Evolutionary conservation across 2,329 filamentous ascomycete species (phyloP), one percentile per base, ranked within the genome.

Genomic region (Tolypocladium endophyticum): DNA sequence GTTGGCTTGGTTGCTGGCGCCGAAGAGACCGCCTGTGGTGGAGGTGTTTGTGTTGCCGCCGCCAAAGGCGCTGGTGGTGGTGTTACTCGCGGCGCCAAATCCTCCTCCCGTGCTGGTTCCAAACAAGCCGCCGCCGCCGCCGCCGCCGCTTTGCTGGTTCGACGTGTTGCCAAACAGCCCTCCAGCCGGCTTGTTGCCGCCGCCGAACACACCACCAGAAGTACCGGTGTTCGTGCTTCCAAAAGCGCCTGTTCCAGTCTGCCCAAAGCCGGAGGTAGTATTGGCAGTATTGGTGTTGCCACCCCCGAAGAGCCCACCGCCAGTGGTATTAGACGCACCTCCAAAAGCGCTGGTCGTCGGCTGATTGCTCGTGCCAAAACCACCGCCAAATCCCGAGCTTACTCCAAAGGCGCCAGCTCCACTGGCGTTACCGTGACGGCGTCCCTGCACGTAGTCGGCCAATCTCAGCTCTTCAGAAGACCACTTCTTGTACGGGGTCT

Each of bases 371-470:
- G 73, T 63, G 35, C 79, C 77, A 58, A 81, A 81, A 35, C 81
- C 81, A 63, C 81, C 81, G 11, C 79, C 77, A 65, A 83, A 79
- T 55, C 73, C 73, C 25, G 79, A 80, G 65, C 72, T 72, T 33
- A 86, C 80, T 23, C 92, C 93, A 73, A 97, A 97, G 9, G 88
- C 89, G 61, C 92, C 92, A 64, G 92, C 88, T 36, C 90, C 91
- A 62, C 88, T 90, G 50, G 83, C 82, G 73, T 93, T 96, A 39
- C 92, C 94, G 71, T 84, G 90, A 58, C 88, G 87, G 61, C 92
- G 86, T 57, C 92, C 92, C 73, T 92, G 89, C 61, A 87, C 84
- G 72, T 99, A 99, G 73, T 99, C 94, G 54, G 86, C 90, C 62
- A 96, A 74, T 69, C 90, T 82, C 58, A 94, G 76, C 72, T 94